phyloP scores from a whole-genome alignment of 208 protist species.

The Leishmania guyanensis region DNA sequence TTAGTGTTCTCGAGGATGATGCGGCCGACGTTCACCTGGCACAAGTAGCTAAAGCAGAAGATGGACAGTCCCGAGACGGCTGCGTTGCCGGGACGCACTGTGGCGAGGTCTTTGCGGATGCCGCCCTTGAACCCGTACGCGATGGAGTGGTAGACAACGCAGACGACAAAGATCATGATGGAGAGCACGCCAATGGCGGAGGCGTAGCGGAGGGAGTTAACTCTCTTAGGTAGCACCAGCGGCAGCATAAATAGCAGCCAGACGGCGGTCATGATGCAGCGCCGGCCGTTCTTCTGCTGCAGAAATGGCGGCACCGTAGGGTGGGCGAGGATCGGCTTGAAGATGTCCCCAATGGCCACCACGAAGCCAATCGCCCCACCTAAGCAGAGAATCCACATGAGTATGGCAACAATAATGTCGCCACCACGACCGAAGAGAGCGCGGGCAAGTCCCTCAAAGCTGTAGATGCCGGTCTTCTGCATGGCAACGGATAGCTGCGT shows the following conservation, averaged over 20 bases:
- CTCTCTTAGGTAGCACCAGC: slow-evolving; percentile 55
- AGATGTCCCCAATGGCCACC: slow-evolving; percentile 45
- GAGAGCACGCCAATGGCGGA: slow-evolving; percentile 50
- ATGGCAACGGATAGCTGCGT: slow-evolving; percentile 51
- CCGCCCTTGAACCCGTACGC: slow-evolving; percentile 34
- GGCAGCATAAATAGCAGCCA: slow-evolving; percentile 72
- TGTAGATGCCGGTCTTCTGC: slow-evolving; percentile 52
- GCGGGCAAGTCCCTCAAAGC: slow-evolving; percentile 48
- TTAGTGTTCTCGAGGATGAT: slow-evolving; percentile 49
- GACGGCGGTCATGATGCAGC: slow-evolving; percentile 36
- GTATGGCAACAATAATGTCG: slow-evolving; percentile 46
- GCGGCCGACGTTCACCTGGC: slow-evolving; percentile 53
- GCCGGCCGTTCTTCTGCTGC: slow-evolving; percentile 29
- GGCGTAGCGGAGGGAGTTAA: slow-evolving; percentile 77
- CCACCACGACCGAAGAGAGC: slow-evolving; percentile 58
- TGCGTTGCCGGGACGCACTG: slow-evolving; percentile 31
- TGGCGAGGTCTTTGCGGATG: slow-evolving; percentile 32
- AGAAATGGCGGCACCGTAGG: slow-evolving; percentile 40
- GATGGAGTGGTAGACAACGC: slow-evolving; percentile 49
- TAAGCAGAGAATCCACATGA: slow-evolving; percentile 70
- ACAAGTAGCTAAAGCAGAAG: slow-evolving; percentile 70
- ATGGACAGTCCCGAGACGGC: slow-evolving; percentile 45
- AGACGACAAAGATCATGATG: slow-evolving; percentile 63
- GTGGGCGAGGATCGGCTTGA: slow-evolving; percentile 32
- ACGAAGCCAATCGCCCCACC: slow-evolving; percentile 58